Evolutionary conservation across 176 grass and related monocot species (phyloP), one percentile per base, ranked within the genome.

Genomic region (Dendrocalamus sinicus): DNA sequence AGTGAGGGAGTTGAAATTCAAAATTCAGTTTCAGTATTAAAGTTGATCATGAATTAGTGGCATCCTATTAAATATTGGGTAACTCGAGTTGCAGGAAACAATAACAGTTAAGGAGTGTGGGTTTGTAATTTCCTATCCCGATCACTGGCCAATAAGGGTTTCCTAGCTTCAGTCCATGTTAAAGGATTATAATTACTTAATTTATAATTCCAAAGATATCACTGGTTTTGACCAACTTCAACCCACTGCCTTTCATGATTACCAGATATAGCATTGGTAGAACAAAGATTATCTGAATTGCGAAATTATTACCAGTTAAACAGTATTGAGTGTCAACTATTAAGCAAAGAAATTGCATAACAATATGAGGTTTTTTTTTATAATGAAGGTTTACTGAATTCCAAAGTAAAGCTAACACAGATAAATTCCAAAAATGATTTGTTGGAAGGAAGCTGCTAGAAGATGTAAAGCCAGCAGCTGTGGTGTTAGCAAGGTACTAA

Each of bases 351-450:
- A 12, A 70, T 39, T 47, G 6, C 19, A 37, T 16, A 60, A 39
- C 50, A 72, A 24, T 22, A 66, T 74, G 58, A 74, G 16, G 16
- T 24, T 64, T 63, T 64, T 63, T 65, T 68, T 47, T 19, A 22
- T 3, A 9, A 73, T 6, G 12, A 5, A 81, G 32, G 48, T 64
- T 73, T 51, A 62, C 63, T 51, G 24, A 44, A 15, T 53, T 22
- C 23, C 61, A 81, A 81, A 53, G 14, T 44, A 11, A 80, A 72
- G 46, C 58, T 35, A 86, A 73, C 20, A 61, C 20, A 54, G 24
- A 52, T 55, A 74, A 78, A 60, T 86, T 24, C 32, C 41, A 65
- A 54, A 80, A 15, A 73, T 73, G 48, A 67, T 66, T 81, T 65
- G 46, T 19, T 73, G 0, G 76, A 65, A 46, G 14, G 5, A 80